Base-by-base conservation (phyloP, 163 green algal species). In the Chloromonas sp. region DNA sequence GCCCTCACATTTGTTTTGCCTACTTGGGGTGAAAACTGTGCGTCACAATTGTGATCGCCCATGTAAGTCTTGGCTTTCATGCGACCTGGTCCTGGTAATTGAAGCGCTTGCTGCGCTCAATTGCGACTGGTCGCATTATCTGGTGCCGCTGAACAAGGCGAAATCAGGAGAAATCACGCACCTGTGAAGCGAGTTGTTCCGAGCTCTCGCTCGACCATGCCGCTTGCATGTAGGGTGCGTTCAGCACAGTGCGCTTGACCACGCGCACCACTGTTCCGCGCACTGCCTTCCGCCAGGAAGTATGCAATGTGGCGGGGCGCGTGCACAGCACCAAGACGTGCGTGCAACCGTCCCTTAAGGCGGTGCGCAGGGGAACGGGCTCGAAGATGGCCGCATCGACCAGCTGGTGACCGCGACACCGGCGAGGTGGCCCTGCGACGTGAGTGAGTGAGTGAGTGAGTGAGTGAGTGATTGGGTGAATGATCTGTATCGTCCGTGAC, bases 341-440 rank as follows among this genome's bases (percentile, higher is more conserved):
- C 14, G 93, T 98, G 92, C 95, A 98, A 74, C 95, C 95, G 89
- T 98, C 94, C 0, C 89, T 87, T 57, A 97, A 89, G 11, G 95
- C 95, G 0, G 87, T 89, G 3, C 89, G 89, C 86, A 97, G 92
- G 14, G 95, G 95, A 60, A 98, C 87, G 0, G 94, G 89, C 89
- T 97, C 93, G 87, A 96, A 95, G 14, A 97, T 92, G 0, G 92
- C 93, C 2, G 95, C 95, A 86, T 98, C 96, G 58, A 98, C 95
- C 60, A 89, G 81, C 81, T 8, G 89, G 84, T 84, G 91, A 87
- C 60, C 93, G 70, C 86, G 61, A 76, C 89, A 79, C 58, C 70
- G 3, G 2, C 88, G 71, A 2, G 88, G 89, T 5, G 77, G 62
- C 14, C 90, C 90, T 13, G 79, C 8, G 79, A 3, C 2, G 15